phyloP scores from a whole-genome alignment of 257 asterid genomes.

The Salvia hispanica region DNA sequence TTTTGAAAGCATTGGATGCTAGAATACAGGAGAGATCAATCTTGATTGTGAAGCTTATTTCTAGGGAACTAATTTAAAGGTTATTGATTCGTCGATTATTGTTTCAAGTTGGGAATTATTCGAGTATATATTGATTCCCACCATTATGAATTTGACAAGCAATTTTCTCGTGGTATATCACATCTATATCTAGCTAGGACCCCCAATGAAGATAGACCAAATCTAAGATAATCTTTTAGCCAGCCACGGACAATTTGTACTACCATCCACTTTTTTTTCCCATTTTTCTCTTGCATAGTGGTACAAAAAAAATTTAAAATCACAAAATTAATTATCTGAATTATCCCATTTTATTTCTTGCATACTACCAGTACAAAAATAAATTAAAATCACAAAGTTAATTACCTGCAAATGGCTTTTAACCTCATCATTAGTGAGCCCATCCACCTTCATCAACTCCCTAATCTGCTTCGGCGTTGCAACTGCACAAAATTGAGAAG shows the following conservation, averaged over 20 bases:
- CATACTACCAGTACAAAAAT: neutral
- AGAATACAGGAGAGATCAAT: slow-evolving; percentile 2
- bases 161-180: slow-evolving; percentile 30
- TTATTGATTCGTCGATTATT: slow-evolving; percentile 25
- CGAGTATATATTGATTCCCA: slow-evolving; percentile 18
- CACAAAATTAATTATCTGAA: slow-evolving; percentile 42
- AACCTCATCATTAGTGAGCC: slow-evolving; percentile 84
- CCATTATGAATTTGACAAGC: neutral
- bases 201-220: slow-evolving; percentile 30
- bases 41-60: slow-evolving; percentile 31
- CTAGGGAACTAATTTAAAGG: slow-evolving; percentile 1
- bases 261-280: slow-evolving; percentile 11
- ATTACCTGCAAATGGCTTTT: slow-evolving; percentile 80
- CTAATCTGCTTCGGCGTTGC: slow-evolving; percentile 87
- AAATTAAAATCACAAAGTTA: neutral
- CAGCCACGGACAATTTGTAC: slow-evolving; percentile 17
- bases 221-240: slow-evolving; percentile 27
- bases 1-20: slow-evolving; percentile 6
- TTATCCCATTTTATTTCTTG: neutral
- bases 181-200: slow-evolving; percentile 25
- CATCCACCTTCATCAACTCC: slow-evolving; percentile 81
- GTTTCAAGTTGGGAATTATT: slow-evolving; percentile 15
- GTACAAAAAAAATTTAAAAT: neutral
- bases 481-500: slow-evolving; percentile 41
- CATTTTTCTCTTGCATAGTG: neutral